Base-by-base conservation (phyloP, 2,329 filamentous ascomycete species). In the Tolypocladium inflatum region DNA sequence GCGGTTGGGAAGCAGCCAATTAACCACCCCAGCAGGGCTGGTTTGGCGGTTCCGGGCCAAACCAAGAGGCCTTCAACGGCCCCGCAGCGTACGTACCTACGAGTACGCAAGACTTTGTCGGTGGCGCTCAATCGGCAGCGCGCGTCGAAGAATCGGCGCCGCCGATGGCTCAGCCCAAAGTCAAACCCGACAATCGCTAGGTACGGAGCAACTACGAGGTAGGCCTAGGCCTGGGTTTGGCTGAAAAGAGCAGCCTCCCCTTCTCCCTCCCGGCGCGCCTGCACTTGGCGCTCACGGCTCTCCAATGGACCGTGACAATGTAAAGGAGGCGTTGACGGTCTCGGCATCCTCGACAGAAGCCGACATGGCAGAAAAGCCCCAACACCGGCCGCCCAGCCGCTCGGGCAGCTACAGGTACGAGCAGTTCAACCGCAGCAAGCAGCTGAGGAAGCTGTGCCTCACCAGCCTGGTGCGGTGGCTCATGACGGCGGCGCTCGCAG, bases 401-500 rank as follows among this genome's bases (percentile, higher is more conserved):
- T 4, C 48, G 7, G 48, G 48, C 48, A 21, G 58, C 70, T 63
- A 63, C 59, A 56, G 62, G 17, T 63, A 61, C 35, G 62, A 65
- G 57, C 59, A 57, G 11, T 65, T 67, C 23, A 51, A 63, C 57
- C 61, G 54, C 48, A 17, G 60, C 23, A 57, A 41, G 9, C 66
- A 68, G 58, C 57, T 66, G 23, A 61, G 59, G 19, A 56, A 56
- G 21, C 57, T 67, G 45, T 45, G 65, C 3, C 43, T 60, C 33
- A 54, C 54, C 13, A 63, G 62, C 55, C 23, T 60, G 21, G 8
- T 57, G 19, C 64, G 67, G 54, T 73, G 69, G 69, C 51, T 68
- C 9, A 37, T 71, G 21, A 71, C 70, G 10, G 52, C 67, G 43
- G 57, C 58, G n/a, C 60, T 73, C 43, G 66, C 67, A n/a, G 55